Conservation (phyloP, 768 basidiomycete genomes). For the Pholiota molesta region DNA sequence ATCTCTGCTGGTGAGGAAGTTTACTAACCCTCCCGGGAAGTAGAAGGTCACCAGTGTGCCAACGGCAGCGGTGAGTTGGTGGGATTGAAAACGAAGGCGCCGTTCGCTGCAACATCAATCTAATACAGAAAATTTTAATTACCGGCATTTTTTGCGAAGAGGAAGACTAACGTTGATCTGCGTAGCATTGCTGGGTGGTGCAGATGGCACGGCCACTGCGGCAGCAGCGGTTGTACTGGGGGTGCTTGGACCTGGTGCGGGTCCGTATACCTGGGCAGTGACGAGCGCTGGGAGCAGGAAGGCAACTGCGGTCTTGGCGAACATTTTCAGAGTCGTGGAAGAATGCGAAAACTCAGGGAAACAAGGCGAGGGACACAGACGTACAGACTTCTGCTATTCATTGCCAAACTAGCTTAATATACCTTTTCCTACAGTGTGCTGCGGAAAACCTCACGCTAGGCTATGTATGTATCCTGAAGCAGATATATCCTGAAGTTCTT, state of each 20-base stretch:
- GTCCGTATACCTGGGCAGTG: constrained; percentile 41
- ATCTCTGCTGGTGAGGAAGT: not conserved
- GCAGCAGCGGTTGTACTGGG: constrained; percentile 26
- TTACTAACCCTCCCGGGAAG: constrained; percentile 45
- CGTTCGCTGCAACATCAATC: constrained; percentile 47
- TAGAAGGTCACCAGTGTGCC: constrained; percentile 58
- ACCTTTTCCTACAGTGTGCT: constrained; percentile 19
- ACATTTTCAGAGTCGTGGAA: constrained; percentile 21
- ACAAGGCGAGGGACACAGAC: constrained; percentile 11
- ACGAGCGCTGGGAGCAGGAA: constrained; percentile 35
- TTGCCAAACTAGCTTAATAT: constrained; percentile 22
- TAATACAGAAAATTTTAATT: constrained; percentile 17
- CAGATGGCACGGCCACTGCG: constrained; percentile 36
- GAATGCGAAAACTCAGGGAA: constrained; percentile 17
- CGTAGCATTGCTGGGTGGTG: constrained; percentile 37
- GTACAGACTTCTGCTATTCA: constrained; percentile 1
- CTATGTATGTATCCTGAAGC: constrained; percentile 13
- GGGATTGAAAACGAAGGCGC: constrained; percentile 45
- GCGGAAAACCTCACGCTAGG: constrained; percentile 23
- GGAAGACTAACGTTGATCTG: constrained; percentile 37
- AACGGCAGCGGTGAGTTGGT: constrained; percentile 47
- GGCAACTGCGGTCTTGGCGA: constrained; percentile 19
- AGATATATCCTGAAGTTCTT: constrained; percentile 9
- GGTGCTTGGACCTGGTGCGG: constrained; percentile 22
- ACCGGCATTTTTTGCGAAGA: not conserved